Conservation (phyloP, 2,329 filamentous ascomycete species). For the Orbilia brochopaga region DNA sequence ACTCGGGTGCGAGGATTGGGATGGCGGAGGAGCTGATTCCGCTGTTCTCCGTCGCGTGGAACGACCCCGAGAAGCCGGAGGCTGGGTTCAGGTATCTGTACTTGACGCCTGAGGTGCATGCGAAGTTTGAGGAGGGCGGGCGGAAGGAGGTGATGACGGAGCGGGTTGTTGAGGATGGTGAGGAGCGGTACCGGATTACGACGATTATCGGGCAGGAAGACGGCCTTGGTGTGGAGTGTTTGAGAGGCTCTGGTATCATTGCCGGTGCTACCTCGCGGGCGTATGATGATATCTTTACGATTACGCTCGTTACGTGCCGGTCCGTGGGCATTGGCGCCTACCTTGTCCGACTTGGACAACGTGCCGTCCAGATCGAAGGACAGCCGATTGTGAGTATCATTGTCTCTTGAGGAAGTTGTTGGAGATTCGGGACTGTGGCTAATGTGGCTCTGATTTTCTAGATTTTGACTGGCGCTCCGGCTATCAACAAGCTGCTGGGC, state of each 20-base stretch:
- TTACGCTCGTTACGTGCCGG: slow-evolving; percentile 95
- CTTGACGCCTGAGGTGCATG: slow-evolving; percentile 82
- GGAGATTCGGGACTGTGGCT: slow-evolving; percentile 22
- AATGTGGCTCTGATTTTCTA: slow-evolving; percentile 16
- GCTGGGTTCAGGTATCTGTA: slow-evolving; percentile 97
- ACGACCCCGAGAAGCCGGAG: slow-evolving; percentile 78
- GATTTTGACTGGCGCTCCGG: slow-evolving; percentile 94
- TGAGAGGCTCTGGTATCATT: slow-evolving; percentile 96
- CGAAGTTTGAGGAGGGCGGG: slow-evolving; percentile 80
- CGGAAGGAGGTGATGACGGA: slow-evolving; percentile 84
- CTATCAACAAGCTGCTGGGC: slow-evolving; percentile 96
- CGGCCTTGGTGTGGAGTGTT: slow-evolving; percentile 94
- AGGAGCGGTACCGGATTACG: slow-evolving; percentile 90
- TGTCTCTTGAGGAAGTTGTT: background rate
- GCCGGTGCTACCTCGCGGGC: slow-evolving; percentile 95
- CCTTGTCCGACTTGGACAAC: slow-evolving; percentile 95
- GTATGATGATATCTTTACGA: slow-evolving; percentile 98
- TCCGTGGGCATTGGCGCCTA: slow-evolving; percentile 99
- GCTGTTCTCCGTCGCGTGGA: slow-evolving; percentile 97
- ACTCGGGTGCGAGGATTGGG: slow-evolving; percentile 96
- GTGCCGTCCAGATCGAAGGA: slow-evolving; percentile 97
- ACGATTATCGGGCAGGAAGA: slow-evolving; percentile 93
- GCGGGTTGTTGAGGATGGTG: slow-evolving; percentile 80
- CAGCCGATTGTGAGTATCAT: slow-evolving; percentile 73
- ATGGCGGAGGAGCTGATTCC: slow-evolving; percentile 96